phyloP scores from a whole-genome alignment of 139 green algal species.

The Chlorella sorokiniana region DNA sequence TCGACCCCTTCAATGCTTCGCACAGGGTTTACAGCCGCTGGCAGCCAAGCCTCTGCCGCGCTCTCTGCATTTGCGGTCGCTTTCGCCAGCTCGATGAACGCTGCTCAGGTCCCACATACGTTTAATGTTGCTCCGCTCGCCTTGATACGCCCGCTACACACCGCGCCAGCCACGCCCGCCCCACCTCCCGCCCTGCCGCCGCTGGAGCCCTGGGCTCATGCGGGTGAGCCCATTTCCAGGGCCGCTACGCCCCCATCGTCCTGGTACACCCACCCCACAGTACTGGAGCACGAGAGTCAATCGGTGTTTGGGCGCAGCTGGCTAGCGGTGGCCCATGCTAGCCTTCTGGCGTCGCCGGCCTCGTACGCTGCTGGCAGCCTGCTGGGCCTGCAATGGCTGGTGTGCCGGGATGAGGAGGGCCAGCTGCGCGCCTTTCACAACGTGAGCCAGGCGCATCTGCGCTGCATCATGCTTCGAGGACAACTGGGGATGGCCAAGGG shows the following conservation, averaged over 20 bases:
- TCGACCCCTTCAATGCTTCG: too few species aligned
- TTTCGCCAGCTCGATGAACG: too few species aligned
- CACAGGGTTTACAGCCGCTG: too few species aligned
- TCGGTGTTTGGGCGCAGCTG: constrained; percentile 45
- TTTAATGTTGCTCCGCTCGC: too few species aligned
- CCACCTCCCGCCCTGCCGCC: background rate
- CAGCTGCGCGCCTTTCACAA: constrained; percentile 67
- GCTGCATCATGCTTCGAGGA: background rate
- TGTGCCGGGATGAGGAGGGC: constrained; percentile 32
- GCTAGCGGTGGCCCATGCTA: constrained; percentile 40
- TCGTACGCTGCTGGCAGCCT: constrained; percentile 38
- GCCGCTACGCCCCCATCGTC: constrained; percentile 48
- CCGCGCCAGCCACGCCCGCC: background rate
- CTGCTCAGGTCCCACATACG: too few species aligned
- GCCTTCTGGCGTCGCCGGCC: constrained; percentile 29
- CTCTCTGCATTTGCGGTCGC: too few species aligned
- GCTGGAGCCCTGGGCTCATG: background rate
- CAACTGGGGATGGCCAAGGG: too few species aligned
- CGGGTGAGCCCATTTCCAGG: background rate
- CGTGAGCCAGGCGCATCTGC: background rate
- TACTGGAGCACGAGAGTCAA: constrained; percentile 29
- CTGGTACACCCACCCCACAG: constrained; percentile 44
- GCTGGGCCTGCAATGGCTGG: constrained; percentile 35
- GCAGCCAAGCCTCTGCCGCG: too few species aligned
- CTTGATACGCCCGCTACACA: too few species aligned